Percentiles rank a stretch among this genome's conserved stretches.
Evolutionary conservation across 106 monocot species (phyloP).

Genomic region (Agapanthus africanus): DNA sequence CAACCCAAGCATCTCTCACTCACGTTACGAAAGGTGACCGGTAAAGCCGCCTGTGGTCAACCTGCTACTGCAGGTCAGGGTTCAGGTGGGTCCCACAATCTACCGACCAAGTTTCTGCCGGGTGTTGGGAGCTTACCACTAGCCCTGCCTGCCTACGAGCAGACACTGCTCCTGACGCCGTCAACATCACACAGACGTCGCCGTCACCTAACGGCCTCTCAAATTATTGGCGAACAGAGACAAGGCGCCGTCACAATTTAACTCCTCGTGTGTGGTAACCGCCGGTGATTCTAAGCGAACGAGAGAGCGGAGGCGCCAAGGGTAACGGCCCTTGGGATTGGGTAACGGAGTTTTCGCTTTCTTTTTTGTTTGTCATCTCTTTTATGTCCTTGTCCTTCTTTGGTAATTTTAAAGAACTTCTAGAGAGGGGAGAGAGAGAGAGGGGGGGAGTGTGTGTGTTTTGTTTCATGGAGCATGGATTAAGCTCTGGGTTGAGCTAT

Average conservation of each 20-base stretch:
- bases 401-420: neutral
- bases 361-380: neutral
- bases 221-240: neutral
- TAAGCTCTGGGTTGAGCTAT: neutral
- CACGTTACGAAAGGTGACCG: too few relatives aligned
- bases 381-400: neutral
- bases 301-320: neutral
- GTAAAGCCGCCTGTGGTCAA: too few relatives aligned
- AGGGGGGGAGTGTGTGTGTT: neutral
- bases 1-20: too few relatives aligned
- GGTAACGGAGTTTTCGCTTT: neutral
- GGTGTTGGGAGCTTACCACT: neutral
- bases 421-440: conserved; percentile 2
- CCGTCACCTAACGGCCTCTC: neutral
- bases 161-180: conserved; percentile 6
- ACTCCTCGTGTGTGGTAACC: neutral
- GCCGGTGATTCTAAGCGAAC: neutral
- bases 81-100: neutral
- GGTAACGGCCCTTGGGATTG: neutral
- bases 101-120: neutral
- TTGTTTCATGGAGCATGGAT: conserved; percentile 10
- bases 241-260: neutral
- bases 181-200: neutral
- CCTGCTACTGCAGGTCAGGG: too few relatives aligned
- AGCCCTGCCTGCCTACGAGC: neutral